These are phyloP conservation scores for Epichloe aotearoae DNA, from an alignment of 2,329 filamentous ascomycete species.

Conservation along the genomic window DNA sequence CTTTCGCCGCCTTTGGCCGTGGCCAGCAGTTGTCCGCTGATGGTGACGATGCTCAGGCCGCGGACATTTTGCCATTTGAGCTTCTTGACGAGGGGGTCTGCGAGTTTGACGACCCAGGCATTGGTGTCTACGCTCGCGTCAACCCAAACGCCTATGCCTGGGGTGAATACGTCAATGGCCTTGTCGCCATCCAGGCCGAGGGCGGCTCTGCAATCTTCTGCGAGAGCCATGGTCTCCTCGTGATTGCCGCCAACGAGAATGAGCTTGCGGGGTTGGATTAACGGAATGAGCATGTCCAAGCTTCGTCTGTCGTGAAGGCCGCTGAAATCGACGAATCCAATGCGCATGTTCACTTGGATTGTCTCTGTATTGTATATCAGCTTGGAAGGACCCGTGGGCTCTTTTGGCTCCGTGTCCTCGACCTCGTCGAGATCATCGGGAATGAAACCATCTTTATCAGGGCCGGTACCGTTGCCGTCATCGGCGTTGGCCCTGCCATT, in stretches of 20 bases:
- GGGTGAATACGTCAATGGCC: constrained; percentile 66
- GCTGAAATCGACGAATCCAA: constrained; percentile 84
- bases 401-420: constrained; percentile 41
- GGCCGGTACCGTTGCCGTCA: constrained; percentile 30
- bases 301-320: constrained; percentile 89
- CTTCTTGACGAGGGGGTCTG: constrained; percentile 69
- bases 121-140: constrained; percentile 96
- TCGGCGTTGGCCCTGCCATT: constrained; percentile 27
- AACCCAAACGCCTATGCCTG: constrained; percentile 56
- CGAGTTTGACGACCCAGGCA: constrained; percentile 88
- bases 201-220: constrained; percentile 64
- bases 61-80: constrained; percentile 92
- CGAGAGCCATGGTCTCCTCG: constrained; percentile 66
- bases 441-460: constrained; percentile 23
- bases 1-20: constrained; percentile 33
- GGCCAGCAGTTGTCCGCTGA: constrained; percentile 56
- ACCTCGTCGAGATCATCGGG: constrained; percentile 45
- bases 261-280: constrained; percentile 87
- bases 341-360: constrained; percentile 56
- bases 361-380: constrained; percentile 50
- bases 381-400: constrained; percentile 57
- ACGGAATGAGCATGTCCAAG: constrained; percentile 83
- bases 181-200: constrained; percentile 35
- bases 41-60: constrained; percentile 79
- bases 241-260: constrained; percentile 76